Evolutionary conservation across 305 asterid genomes (phyloP).

Genomic region (Fraxinus paxiana): DNA sequence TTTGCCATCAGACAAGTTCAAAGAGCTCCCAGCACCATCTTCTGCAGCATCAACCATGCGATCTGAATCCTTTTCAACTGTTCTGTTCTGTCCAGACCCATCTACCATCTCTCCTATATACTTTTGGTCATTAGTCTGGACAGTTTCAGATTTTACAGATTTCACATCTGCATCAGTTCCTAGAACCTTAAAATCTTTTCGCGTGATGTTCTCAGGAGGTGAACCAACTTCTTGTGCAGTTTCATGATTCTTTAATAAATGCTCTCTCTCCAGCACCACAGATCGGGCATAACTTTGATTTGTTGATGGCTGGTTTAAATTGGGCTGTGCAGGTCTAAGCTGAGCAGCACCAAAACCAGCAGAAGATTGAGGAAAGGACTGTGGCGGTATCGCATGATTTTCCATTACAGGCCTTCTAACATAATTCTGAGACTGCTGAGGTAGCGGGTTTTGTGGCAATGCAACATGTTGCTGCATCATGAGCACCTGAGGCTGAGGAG

Average conservation of each 20-base stretch:
- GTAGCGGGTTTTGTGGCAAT: slow-evolving; percentile 37
- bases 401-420: slow-evolving; percentile 46
- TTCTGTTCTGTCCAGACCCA: slow-evolving; percentile 28
- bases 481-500: slow-evolving; percentile 51
- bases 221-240: slow-evolving; percentile 35
- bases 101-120: slow-evolving; percentile 20
- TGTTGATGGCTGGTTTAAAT: slow-evolving; percentile 35
- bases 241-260: slow-evolving; percentile 25
- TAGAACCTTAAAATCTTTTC: slow-evolving; percentile 32
- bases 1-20: slow-evolving; percentile 40
- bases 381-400: slow-evolving; percentile 44
- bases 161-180: slow-evolving; percentile 35
- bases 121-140: slow-evolving; percentile 22
- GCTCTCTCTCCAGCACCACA: slow-evolving; percentile 31
- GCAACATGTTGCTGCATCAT: slow-evolving; percentile 44
- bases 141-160: slow-evolving; percentile 36
- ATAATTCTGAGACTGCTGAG: slow-evolving; percentile 54
- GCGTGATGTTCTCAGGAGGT: slow-evolving; percentile 36
- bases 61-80: slow-evolving; percentile 27
- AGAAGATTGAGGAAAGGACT: slow-evolving; percentile 37
- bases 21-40: slow-evolving; percentile 28
- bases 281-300: slow-evolving; percentile 40
- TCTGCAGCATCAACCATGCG: slow-evolving; percentile 29
- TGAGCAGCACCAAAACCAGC: slow-evolving; percentile 45
- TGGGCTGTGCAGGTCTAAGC: slow-evolving; percentile 42